Base-by-base conservation (phyloP, 2,329 filamentous ascomycete species). In the Alternaria arborescens region DNA sequence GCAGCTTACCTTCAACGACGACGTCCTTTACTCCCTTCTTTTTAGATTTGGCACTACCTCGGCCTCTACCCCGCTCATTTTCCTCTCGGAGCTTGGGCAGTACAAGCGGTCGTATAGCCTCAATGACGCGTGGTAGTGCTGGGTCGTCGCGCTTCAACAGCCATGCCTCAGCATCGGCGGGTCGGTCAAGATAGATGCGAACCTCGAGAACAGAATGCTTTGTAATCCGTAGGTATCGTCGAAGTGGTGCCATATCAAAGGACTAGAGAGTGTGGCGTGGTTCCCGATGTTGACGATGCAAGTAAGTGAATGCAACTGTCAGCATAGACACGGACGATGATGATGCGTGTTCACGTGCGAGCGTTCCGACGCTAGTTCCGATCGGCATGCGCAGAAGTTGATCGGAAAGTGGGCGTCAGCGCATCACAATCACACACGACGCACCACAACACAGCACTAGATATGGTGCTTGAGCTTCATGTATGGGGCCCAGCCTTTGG, bases 151-250 rank as follows among this genome's bases (percentile, higher is more conserved):
- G 85, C 71, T 91, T 90, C 66, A 97, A 86, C 18, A 99, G 87
- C 89, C 96, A 97, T 73, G 90, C 89, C 67, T 92, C 87, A 24
- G 88, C 88, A 62, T 97, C 88, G 12, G 90, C 88, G 0, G 95
- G 95, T 71, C 94, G 94, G 67, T 98, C 94, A 47, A 97, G 88
- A 79, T 98, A 98, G 69, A 99, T 95, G 67, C 94, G 93, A 66
- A 92, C 93, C 84, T 99, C 95, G n/a, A 99, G 86, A 32, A 97
- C 93, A 5, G 94, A 97, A 78, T 93, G 92, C 76, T 94, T 94
- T 56, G 91, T 94, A 70, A 98, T 97, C 53, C 94, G 88, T 56
- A 98, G 85, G 77, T 98, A 97, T 71, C 94, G 88, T 60, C 94
- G 89, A 48, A 97, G 88, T 11, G 94, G 94, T 12, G 93, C 91